Evolutionary conservation across 805 yeast species (phyloP), one percentile per base, ranked within the genome.

Genomic region (Candida jianshihensis): DNA sequence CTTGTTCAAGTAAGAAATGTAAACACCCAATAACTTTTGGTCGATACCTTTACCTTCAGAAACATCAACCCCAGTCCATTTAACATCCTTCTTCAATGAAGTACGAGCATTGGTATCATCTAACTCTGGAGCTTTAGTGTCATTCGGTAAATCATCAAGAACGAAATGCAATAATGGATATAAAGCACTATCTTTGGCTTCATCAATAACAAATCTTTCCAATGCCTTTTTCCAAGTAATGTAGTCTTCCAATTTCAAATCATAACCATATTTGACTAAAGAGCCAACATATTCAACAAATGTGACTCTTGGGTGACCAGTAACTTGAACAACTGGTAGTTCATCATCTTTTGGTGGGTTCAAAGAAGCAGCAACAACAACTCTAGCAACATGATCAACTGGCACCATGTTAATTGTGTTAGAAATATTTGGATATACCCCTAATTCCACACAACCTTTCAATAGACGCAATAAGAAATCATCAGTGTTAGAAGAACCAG

Each of bases 331-430:
- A 29, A 94, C 98, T 1, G 79, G 64, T 30, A 78, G 61, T 34
- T 64, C 68, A 13, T 64, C 64, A 2, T 49, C 50, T 17, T 60
- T 49, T 18, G 92, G 84, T 19, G 95, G 90, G 51, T 76, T 75
- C 43, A 92, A 68, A 0, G 96, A 81, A 19, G 92, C 64, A 2
- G 97, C 86, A 35, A 80, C 85, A 19, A 81, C 84, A 18, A 88
- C 85, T 32, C 95, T 73, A 1, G 99, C 97, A 46, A 92, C 98
- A 54, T 92, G 98, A 51, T 94, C 97, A 30, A 92, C 98, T 4
- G 98, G 98, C 17, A 87, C 97, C 83, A 89, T 87, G 61, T 92
- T 92, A 26, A 90, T 95, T 32, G 79, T 75, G 67, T 92, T 92
- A 47, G 75, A 60, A 47, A 92, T 88, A 52, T 82, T 83, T 24